These are phyloP conservation scores for Backusella tuberculispora DNA, from an alignment of 192 early-diverging fungal species.

Conservation along the genomic window DNA sequence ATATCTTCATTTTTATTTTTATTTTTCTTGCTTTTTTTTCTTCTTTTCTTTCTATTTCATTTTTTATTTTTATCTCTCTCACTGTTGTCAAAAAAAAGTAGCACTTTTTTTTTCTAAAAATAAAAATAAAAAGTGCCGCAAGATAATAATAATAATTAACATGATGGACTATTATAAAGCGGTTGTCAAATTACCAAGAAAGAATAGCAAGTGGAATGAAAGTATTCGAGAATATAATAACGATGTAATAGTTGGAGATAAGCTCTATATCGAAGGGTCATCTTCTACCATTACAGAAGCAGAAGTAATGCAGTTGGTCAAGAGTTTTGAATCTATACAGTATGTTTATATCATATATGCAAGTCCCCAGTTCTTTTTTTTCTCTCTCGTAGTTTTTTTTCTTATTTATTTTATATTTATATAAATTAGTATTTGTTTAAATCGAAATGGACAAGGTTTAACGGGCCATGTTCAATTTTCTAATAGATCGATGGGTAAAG, in stretches of 20 bases:
- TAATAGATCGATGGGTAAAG: conserved; percentile 34
- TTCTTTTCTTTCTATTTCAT: no score
- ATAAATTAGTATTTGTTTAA: background rate
- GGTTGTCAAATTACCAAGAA: conserved; percentile 25
- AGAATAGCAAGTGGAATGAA: background rate
- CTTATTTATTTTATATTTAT: background rate
- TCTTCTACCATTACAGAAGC: conserved; percentile 25
- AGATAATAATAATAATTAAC: background rate
- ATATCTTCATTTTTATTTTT: no score
- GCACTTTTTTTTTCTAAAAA: background rate
- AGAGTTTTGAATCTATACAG: conserved; percentile 29
- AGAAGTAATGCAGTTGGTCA: conserved; percentile 34
- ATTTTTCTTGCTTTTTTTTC: no score
- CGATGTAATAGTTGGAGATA: conserved; percentile 25
- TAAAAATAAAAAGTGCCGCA: background rate
- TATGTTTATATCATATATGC: conserved; percentile 6
- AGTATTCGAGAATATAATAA: background rate
- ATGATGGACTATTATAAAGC: conserved; percentile 13
- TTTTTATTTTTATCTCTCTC: no score
- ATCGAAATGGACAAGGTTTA: background rate
- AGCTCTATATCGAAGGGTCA: conserved; percentile 30
- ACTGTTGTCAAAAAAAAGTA: no score
- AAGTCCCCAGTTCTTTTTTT: background rate
- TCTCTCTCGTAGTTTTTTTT: no score
- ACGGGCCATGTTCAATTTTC: conserved; percentile 37